A percentile compares a stretch with the other conserved stretches of the same genome.
These are phyloP conservation scores for Aspergillus terreus DNA, from an alignment of 2,329 filamentous ascomycete species.

Conservation along the genomic window DNA sequence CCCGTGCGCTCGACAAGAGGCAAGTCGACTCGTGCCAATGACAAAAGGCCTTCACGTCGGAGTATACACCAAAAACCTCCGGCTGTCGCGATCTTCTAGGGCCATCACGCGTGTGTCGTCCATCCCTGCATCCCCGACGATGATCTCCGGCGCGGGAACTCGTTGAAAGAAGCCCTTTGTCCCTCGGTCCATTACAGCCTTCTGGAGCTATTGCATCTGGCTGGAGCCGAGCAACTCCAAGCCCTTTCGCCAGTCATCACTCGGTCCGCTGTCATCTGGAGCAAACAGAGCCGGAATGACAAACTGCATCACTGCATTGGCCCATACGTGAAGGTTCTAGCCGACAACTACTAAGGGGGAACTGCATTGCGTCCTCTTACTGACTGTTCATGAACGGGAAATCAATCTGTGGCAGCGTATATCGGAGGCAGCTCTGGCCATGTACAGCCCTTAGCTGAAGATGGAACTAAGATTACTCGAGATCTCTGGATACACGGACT, in stretches of 20 bases:
- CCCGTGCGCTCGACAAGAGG: not conserved
- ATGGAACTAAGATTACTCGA: too few species aligned
- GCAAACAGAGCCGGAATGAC: conserved; percentile 1
- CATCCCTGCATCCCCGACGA: conserved; percentile 2
- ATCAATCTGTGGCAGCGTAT: conserved; percentile 1
- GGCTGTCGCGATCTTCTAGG: not conserved
- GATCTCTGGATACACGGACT: too few species aligned
- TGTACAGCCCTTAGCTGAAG: too few species aligned
- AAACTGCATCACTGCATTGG: conserved; percentile 2
- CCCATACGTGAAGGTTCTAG: not conserved
- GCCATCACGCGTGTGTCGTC: conserved; percentile 2
- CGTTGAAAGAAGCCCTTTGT: not conserved
- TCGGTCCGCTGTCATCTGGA: not conserved
- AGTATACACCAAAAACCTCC: conserved; percentile 6
- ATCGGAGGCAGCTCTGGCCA: not conserved
- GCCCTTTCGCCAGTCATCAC: not conserved
- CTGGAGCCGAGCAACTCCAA: conserved; percentile 1
- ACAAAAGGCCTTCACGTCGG: conserved; percentile 1
- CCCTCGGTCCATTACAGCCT: conserved; percentile 4
- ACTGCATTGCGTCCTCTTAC: too few species aligned
- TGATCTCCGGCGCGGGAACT: conserved; percentile 4
- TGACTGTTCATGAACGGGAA: not conserved
- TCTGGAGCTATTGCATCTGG: conserved; percentile 6
- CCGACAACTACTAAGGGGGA: too few species aligned
- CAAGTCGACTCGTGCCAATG: not conserved